Evolutionary conservation across 2,329 filamentous ascomycete species (phyloP), one percentile per base, ranked within the genome.

Genomic region (Aureobasidium mangrovei): DNA sequence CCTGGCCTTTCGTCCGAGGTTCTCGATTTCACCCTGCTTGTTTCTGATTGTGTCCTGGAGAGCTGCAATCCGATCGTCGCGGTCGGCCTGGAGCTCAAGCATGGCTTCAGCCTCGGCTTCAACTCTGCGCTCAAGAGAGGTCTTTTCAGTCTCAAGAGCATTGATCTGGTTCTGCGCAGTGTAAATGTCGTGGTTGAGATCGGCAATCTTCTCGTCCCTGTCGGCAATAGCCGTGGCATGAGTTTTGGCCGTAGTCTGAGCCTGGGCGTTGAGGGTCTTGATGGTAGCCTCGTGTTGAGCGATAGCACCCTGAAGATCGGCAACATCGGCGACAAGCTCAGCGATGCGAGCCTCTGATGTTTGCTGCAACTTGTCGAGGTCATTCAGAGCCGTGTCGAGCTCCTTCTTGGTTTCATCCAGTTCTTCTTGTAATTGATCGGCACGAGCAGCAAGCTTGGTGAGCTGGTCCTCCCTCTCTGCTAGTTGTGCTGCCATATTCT

Each of bases 31-130:
- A 35, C 55, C 58, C 40, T 68, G 64, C 61, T 68, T 68, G 53
- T 65, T 65, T 24, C 49, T 51, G 53, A 70, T 61, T n/a, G 54
- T 57, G 9, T 55, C 53, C 49, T 65, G 62, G 52, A 67, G 60
- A 3, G 48, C 41, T 7, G 63, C 61, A 54, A 70, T 67, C 51
- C 68, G 63, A 42, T 65, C 65, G 6, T 61, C 62, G 40, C 65
- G 65, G 3, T 63, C 59, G 28, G 61, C 61, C 46, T 68, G 64
- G 26, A 68, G 53, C n/a, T 65, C 58, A 10, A 70, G 64, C 63
- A 69, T 66, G 9, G 63, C 58, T 24, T 63, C 61, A 1, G 68
- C 67, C 52, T 70, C 69, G 24, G 62, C 49, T 45, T 66, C 63
- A 10, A 71, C 65, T 18, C 67, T 61, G 12, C 60, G 57, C 55